phyloP scores from a whole-genome alignment of 2,329 filamentous ascomycete genomes.

The Emmonsia crescens region DNA sequence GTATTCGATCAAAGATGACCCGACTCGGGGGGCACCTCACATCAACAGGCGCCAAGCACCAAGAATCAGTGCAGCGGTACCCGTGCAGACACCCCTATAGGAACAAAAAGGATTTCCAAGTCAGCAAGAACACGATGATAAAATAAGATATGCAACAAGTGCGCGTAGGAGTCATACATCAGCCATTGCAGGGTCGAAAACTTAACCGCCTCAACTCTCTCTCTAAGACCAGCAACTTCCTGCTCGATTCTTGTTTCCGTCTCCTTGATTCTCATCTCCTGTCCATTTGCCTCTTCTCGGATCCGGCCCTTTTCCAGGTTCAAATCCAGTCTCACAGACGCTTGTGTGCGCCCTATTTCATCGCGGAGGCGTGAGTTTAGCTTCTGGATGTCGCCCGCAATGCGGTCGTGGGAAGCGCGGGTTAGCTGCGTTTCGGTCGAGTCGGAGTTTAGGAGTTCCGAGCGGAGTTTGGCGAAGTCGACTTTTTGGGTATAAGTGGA shows the following conservation, averaged over 20 bases:
- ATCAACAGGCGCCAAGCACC: constrained; percentile 58
- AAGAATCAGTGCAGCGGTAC: constrained; percentile 54
- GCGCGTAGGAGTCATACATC: constrained; percentile 56
- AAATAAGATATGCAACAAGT: background rate
- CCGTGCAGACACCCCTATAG: constrained; percentile 52
- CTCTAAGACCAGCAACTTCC: constrained; percentile 79
- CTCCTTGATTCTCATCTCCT: constrained; percentile 97
- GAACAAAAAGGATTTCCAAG: constrained; percentile 8
- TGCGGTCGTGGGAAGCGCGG: constrained; percentile 75
- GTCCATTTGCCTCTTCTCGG: constrained; percentile 86
- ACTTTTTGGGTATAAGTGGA: constrained; percentile 72
- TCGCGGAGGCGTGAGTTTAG: constrained; percentile 80
- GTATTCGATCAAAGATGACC: background rate
- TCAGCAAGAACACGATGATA: constrained; percentile 16
- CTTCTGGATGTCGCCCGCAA: constrained; percentile 92
- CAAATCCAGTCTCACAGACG: constrained; percentile 79
- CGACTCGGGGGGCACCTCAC: constrained; percentile 29
- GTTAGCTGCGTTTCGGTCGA: constrained; percentile 84
- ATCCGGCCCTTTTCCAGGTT: constrained; percentile 97
- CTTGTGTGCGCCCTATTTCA: constrained; percentile 89
- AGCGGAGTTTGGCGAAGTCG: constrained; percentile 93
- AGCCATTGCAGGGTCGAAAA: constrained; percentile 97
- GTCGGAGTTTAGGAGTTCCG: constrained; percentile 84
- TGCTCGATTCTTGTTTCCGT: constrained; percentile 98
- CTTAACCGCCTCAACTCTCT: constrained; percentile 94